phyloP scores from a whole-genome alignment of 305 asterid genomes.

The Fraxinus sp. region DNA sequence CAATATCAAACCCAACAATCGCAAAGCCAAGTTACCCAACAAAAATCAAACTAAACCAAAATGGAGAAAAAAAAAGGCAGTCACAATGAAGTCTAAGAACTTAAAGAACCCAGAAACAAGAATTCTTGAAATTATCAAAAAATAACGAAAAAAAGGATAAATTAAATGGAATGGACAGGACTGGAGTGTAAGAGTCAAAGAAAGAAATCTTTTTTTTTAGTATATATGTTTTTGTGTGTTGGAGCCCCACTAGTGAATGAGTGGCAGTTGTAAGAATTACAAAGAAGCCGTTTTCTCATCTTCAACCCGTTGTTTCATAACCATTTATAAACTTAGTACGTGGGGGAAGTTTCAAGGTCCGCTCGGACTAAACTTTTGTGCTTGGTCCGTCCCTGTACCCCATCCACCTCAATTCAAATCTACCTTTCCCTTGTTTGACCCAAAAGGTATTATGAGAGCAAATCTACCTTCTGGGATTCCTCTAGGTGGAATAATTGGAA shows the following conservation, averaged over 20 bases:
- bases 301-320: constrained; percentile 26
- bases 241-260: constrained; percentile 31
- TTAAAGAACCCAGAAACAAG: constrained; percentile 12
- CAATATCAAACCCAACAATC: constrained; percentile 11
- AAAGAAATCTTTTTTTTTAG: neutral
- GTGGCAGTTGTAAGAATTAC: constrained; percentile 52
- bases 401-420: too few relatives aligned
- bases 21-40: neutral
- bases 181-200: neutral
- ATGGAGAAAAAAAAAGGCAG: neutral
- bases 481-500: too few relatives aligned
- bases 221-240: constrained; percentile 7
- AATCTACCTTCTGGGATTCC: too few relatives aligned
- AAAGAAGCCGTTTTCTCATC: constrained; percentile 60
- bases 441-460: too few relatives aligned
- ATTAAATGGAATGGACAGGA: neutral
- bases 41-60: neutral
- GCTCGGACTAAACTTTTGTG: too few relatives aligned
- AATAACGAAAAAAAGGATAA: neutral
- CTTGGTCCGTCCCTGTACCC: too few relatives aligned
- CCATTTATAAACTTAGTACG: constrained; percentile 23
- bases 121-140: neutral
- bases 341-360: neutral
- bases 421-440: too few relatives aligned
- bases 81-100: constrained; percentile 7